Conservation (phyloP, 768 basidiomycete species). For the Rhodotorula sphaerocarpa region DNA sequence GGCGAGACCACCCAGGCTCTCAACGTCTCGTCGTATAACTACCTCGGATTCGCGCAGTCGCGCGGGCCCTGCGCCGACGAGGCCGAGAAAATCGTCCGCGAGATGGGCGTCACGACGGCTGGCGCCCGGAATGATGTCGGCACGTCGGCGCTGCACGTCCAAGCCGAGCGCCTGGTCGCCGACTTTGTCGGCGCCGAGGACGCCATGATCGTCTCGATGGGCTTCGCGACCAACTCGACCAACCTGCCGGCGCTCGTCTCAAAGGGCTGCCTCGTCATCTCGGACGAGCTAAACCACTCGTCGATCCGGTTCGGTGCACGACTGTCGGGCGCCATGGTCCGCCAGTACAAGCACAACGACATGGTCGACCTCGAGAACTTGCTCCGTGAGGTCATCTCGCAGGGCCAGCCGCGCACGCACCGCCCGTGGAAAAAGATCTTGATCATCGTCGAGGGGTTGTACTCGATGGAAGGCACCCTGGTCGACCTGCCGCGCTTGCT, state of each 20-base stretch:
- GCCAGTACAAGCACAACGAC: conserved; percentile 96
- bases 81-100: conserved; percentile 70
- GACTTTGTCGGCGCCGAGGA: conserved; percentile 85
- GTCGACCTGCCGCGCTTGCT: conserved; percentile 72
- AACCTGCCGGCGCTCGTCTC: conserved; percentile 80
- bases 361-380: conserved; percentile 71
- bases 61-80: conserved; percentile 89
- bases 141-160: conserved; percentile 71
- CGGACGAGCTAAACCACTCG: conserved; percentile 93
- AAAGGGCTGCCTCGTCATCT: conserved; percentile 89
- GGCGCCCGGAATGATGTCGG: conserved; percentile 76
- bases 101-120: conserved; percentile 70
- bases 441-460: conserved; percentile 86
- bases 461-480: conserved; percentile 97
- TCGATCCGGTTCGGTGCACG: conserved; percentile 88
- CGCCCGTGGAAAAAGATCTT: conserved; percentile 99
- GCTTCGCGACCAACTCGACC: conserved; percentile 91
- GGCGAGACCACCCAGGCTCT: conserved; percentile 75
- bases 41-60: conserved; percentile 93
- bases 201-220: conserved; percentile 83
- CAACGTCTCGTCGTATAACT: conserved; percentile 98
- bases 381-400: conserved; percentile 82
- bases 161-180: conserved; percentile 77
- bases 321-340: conserved; percentile 74
- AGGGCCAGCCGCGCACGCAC: conserved; percentile 95